Evolutionary conservation across 345 rosid species (phyloP).

Genomic region (Aurinia saxatilis): DNA sequence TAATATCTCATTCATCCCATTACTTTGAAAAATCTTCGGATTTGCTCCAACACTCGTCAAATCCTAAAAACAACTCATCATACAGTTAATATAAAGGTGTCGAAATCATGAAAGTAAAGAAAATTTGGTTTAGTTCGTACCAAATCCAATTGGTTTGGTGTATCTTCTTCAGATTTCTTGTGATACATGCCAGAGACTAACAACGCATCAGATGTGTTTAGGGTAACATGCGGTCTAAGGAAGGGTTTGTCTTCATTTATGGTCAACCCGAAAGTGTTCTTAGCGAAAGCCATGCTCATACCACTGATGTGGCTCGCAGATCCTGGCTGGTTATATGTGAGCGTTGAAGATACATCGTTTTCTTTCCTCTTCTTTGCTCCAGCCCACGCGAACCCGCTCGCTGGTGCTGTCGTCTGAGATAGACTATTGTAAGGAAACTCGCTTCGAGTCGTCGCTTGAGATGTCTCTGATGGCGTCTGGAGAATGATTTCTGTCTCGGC

Average conservation of each 20-base stretch:
- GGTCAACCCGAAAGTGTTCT: slow-evolving; percentile 28
- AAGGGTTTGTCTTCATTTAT: slow-evolving; percentile 28
- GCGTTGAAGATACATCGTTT: slow-evolving; percentile 34
- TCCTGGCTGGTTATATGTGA: slow-evolving; percentile 40
- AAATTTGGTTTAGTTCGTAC: not conserved
- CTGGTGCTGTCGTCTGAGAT: slow-evolving; percentile 36
- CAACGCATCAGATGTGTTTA: slow-evolving; percentile 16
- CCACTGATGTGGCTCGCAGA: slow-evolving; percentile 42
- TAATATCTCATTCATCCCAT: slow-evolving; percentile 34
- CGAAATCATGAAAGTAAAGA: not conserved
- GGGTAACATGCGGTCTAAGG: slow-evolving; percentile 29
- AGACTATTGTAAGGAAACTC: slow-evolving; percentile 30
- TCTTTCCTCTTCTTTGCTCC: slow-evolving; percentile 40
- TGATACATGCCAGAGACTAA: slow-evolving; percentile 17
- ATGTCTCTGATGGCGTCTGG: slow-evolving; percentile 39
- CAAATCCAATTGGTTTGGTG: not conserved
- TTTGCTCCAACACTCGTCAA: slow-evolving; percentile 19
- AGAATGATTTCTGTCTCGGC: slow-evolving; percentile 3
- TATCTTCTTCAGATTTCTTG: slow-evolving; percentile 8
- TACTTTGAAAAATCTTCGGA: slow-evolving; percentile 22
- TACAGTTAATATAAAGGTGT: not conserved
- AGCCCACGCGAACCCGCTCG: slow-evolving; percentile 52
- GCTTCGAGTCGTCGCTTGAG: slow-evolving; percentile 32
- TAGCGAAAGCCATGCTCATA: slow-evolving; percentile 40
- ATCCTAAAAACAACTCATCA: not conserved